Conservation (phyloP, 345 rosid species). For the Boechera divaricarpa region DNA sequence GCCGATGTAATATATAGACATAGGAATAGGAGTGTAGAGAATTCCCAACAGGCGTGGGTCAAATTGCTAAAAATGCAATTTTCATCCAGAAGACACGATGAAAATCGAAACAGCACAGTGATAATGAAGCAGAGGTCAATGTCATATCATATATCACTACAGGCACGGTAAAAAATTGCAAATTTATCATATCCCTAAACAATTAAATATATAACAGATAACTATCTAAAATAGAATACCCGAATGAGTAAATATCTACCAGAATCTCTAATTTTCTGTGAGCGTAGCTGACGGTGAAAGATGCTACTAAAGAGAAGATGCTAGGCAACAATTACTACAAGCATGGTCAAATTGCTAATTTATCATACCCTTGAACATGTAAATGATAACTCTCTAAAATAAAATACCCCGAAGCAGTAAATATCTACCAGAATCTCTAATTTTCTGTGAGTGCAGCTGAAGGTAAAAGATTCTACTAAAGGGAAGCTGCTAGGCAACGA, state of each 20-base stretch:
- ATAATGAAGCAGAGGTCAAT: neutral
- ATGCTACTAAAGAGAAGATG: neutral
- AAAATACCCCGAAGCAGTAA: neutral
- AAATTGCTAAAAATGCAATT: slow-evolving; percentile 16
- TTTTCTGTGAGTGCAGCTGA: slow-evolving; percentile 6
- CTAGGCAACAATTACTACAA: neutral
- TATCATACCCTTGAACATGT: neutral
- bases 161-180: neutral
- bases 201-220: neutral
- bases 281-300: neutral
- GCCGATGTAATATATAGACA: slow-evolving; percentile 7
- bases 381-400: neutral
- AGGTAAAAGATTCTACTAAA: neutral
- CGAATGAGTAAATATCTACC: neutral
- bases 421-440: slow-evolving; percentile 18
- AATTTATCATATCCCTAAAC: slow-evolving; percentile 1
- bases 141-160: slow-evolving; percentile 1
- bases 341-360: neutral
- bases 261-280: slow-evolving; percentile 13
- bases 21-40: neutral
- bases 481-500: neutral
- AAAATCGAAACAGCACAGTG: slow-evolving; percentile 3
- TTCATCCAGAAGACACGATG: neutral
- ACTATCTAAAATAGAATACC: neutral
- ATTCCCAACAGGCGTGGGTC: slow-evolving; percentile 7